phyloP scores from a whole-genome alignment of 1,284 basidiomycete genomes.

The Thecaphora frezii region DNA sequence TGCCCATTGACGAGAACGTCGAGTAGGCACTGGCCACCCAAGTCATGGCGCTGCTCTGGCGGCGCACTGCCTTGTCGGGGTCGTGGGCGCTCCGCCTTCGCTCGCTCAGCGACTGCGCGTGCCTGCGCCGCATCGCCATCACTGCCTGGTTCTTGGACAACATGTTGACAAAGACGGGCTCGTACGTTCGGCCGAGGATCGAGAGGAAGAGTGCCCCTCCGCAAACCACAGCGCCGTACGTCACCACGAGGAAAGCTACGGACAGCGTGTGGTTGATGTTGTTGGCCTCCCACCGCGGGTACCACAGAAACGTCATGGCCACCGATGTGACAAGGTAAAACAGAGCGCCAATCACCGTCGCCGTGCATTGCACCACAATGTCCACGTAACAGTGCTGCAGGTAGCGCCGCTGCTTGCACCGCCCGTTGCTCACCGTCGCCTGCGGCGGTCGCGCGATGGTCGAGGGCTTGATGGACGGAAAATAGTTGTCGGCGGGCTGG shows the following conservation, averaged over 20 bases:
- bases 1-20: too few species aligned
- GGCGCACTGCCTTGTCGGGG: too few species aligned
- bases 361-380: slow-evolving; percentile 17
- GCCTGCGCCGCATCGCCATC: too few species aligned
- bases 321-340: slow-evolving; percentile 13
- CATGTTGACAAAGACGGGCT: slow-evolving; percentile 17
- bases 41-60: too few species aligned
- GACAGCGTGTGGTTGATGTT: slow-evolving; percentile 5
- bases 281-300: slow-evolving; percentile 22
- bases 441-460: slow-evolving; percentile 14
- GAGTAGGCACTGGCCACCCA: too few species aligned
- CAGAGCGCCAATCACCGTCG: slow-evolving; percentile 11
- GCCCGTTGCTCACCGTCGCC: slow-evolving; percentile 3
- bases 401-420: slow-evolving; percentile 17
- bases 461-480: slow-evolving; percentile 17
- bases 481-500: slow-evolving; percentile 16
- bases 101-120: too few species aligned
- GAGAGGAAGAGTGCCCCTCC: slow-evolving; percentile 18
- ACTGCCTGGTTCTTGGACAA: too few species aligned
- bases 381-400: slow-evolving; percentile 24
- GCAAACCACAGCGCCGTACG: slow-evolving; percentile 11
- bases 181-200: slow-evolving; percentile 29
- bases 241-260: slow-evolving; percentile 10
- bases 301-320: slow-evolving; percentile 18
- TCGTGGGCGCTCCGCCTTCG: too few species aligned